Evolutionary conservation across 768 basidiomycete species (phyloP).

Genomic region (Serendipita indica): DNA sequence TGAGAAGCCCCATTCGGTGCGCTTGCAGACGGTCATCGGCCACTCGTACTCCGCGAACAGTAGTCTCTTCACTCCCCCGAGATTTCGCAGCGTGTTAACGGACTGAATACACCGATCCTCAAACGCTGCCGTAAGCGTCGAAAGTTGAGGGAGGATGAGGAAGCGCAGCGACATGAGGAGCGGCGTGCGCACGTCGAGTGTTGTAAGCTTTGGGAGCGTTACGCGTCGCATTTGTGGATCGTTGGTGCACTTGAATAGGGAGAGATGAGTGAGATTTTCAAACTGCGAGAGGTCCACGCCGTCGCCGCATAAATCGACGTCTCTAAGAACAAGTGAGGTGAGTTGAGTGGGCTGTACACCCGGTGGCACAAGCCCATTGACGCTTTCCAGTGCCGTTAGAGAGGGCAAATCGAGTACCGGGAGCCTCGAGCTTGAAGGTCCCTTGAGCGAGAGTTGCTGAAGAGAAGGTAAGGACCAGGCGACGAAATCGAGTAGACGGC

Average conservation of each 20-base stretch:
- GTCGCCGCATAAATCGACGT: neutral
- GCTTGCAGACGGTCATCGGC: neutral
- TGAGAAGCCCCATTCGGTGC: neutral
- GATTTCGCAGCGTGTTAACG: neutral
- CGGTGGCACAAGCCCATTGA: neutral
- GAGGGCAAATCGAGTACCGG: neutral
- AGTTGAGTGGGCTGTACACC: neutral
- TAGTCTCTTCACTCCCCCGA: neutral
- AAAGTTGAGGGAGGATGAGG: constrained; percentile 7
- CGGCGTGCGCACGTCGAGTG: neutral
- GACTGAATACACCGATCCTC: neutral
- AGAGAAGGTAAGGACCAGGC: neutral
- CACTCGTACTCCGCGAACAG: neutral
- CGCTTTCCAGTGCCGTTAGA: neutral
- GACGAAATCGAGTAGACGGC: neutral
- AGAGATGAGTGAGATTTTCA: neutral
- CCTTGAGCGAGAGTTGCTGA: neutral
- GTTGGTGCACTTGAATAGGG: neutral
- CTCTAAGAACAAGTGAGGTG: neutral
- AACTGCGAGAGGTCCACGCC: neutral
- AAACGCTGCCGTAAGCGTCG: neutral
- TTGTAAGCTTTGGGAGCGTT: neutral
- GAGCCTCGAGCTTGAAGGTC: neutral
- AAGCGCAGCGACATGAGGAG: neutral
- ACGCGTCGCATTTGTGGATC: neutral